phyloP scores from a whole-genome alignment of 768 basidiomycete genomes.

The Cyclocybe aegerita region DNA sequence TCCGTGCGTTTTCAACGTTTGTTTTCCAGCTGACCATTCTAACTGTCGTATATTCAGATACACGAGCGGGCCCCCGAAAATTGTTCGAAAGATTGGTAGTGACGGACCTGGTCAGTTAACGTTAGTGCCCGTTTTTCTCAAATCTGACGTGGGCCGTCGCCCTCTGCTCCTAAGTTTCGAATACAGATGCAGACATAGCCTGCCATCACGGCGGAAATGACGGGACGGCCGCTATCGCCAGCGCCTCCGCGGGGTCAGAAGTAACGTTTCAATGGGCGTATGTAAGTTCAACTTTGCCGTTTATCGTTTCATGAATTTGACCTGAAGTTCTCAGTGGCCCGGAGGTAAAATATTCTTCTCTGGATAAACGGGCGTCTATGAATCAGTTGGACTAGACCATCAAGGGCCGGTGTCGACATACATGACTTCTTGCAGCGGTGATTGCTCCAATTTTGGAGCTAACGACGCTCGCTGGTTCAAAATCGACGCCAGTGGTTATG shows the following conservation, averaged over 20 bases:
- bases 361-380: neutral
- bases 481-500: constrained; percentile 44
- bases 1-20: constrained; percentile 25
- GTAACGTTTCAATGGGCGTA: constrained; percentile 44
- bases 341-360: constrained; percentile 24
- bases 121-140: neutral
- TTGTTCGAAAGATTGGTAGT: constrained; percentile 33
- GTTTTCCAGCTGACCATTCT: neutral
- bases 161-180: constrained; percentile 8
- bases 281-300: constrained; percentile 25
- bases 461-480: constrained; percentile 48
- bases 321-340: constrained; percentile 31
- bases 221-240: constrained; percentile 34
- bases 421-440: constrained; percentile 48
- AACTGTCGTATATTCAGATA: constrained; percentile 21
- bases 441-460: constrained; percentile 38
- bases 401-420: constrained; percentile 51
- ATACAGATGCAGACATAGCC: constrained; percentile 35
- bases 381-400: constrained; percentile 34
- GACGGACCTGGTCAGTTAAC: constrained; percentile 31
- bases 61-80: constrained; percentile 22
- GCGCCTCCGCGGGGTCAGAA: constrained; percentile 38
- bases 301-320: constrained; percentile 5
- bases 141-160: neutral
- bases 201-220: constrained; percentile 42